phyloP scores from a whole-genome alignment of 371 early-diverging fungal species.

The Saksenaea oblongispora region DNA sequence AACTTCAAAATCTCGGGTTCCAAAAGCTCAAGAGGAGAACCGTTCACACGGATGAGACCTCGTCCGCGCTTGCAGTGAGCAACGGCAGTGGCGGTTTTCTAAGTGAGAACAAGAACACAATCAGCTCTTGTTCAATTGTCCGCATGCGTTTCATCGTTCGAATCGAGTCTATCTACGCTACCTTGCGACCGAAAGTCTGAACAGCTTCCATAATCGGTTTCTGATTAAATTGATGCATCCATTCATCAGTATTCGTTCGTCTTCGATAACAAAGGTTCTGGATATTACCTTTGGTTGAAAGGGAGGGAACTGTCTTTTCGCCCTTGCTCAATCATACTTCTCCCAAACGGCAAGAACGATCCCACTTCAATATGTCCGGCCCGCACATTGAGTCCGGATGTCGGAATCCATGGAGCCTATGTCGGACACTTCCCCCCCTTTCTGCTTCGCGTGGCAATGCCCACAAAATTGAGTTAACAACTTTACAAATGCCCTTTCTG shows the following conservation, averaged over 20 bases:
- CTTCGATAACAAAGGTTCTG: background rate
- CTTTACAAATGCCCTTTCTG: too few relatives aligned
- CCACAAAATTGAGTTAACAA: too few relatives aligned
- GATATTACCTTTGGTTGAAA: conserved; percentile 1
- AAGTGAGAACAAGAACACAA: conserved; percentile 14
- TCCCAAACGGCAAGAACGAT: conserved; percentile 1
- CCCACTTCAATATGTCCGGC: background rate
- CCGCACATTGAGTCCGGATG: background rate
- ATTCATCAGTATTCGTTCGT: background rate
- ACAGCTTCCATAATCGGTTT: conserved; percentile 49
- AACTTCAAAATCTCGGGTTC: conserved; percentile 96
- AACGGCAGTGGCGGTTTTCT: conserved; percentile 99
- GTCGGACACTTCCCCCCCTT: too few relatives aligned
- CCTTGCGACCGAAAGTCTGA: conserved; percentile 63
- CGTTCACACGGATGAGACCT: conserved; percentile 98
- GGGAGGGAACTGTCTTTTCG: background rate
- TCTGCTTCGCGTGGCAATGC: too few relatives aligned
- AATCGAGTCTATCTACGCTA: conserved; percentile 11
- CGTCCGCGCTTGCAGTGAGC: conserved; percentile 98
- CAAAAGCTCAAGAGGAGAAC: conserved; percentile 95
- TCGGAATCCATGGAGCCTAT: background rate
- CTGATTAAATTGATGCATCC: conserved; percentile 7
- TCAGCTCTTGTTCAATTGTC: background rate
- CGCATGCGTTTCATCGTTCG: conserved; percentile 1
- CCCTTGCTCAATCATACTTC: background rate